Conservation (phyloP, 176 grass and related monocot species). For the Eragrostis nindensis region DNA sequence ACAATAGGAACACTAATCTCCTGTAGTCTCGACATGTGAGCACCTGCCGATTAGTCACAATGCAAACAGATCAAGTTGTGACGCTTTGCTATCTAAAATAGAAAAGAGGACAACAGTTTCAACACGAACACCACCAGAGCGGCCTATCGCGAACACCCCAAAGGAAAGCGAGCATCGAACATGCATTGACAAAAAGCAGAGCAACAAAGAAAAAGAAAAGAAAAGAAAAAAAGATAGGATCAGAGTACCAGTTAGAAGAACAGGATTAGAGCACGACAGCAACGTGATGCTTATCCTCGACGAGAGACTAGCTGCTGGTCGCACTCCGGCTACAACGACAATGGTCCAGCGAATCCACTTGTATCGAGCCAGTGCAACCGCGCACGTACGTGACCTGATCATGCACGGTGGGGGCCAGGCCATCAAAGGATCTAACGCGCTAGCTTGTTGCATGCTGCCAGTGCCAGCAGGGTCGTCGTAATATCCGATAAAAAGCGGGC, state of each 20-base stretch:
- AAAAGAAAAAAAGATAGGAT: neutral
- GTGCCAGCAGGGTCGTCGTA: neutral
- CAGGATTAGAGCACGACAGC: conserved; percentile 24
- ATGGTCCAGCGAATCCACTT: neutral
- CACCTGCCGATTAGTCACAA: neutral
- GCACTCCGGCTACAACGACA: neutral
- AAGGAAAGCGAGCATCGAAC: neutral
- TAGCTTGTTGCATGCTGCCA: neutral
- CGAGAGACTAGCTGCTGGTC: neutral
- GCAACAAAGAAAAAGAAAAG: neutral
- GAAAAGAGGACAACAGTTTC: neutral
- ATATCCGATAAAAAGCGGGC: neutral
- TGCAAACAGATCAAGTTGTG: neutral
- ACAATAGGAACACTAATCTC: neutral
- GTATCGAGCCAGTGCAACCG: neutral
- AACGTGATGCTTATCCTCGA: conserved; percentile 48
- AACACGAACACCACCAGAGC: neutral
- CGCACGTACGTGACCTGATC: neutral
- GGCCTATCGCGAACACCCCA: neutral
- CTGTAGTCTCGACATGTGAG: neutral
- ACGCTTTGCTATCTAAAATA: neutral
- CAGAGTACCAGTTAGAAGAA: too few species aligned
- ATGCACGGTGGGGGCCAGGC: neutral
- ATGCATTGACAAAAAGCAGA: neutral
- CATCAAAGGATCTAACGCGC: neutral